A percentile compares a stretch with the other conserved stretches of the same genome.
Evolutionary conservation across 2,329 filamentous ascomycete species (phyloP).

Genomic region (Chrysoporthe puriensis): DNA sequence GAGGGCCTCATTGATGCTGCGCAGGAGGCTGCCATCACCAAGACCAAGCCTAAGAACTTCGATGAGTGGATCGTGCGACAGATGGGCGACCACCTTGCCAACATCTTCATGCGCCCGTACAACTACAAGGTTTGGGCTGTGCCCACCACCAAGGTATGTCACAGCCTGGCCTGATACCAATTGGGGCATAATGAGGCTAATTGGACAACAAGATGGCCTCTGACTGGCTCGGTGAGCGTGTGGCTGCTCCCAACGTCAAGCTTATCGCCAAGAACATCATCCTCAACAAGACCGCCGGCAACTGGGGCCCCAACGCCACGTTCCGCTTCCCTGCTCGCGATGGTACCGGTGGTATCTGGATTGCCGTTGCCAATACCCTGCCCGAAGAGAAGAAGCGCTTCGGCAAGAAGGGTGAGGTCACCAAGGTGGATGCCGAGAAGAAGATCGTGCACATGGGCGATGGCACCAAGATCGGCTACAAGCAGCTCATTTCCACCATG

Average conservation of each 20-base stretch:
- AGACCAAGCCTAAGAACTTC: conserved; percentile 92
- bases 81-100: conserved; percentile 85
- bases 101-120: conserved; percentile 98
- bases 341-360: conserved; percentile 99
- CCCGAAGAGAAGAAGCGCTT: conserved; percentile 91
- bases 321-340: conserved; percentile 97
- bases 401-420: conserved; percentile 81
- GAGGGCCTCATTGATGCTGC: conserved; percentile 96
- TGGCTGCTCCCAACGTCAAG: conserved; percentile 96
- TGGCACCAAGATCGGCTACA: conserved; percentile 86
- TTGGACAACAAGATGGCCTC: conserved; percentile 82
- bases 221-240: conserved; percentile 96
- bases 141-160: conserved; percentile 86
- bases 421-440: conserved; percentile 82
- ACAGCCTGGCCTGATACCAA: background rate
- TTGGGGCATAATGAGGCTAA: conserved; percentile 11
- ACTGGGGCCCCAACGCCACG: conserved; percentile 97
- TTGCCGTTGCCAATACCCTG: conserved; percentile 89
- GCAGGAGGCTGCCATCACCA: conserved; percentile 81
- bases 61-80: conserved; percentile 98
- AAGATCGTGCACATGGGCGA: conserved; percentile 83
- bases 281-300: conserved; percentile 91
- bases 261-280: conserved; percentile 91
- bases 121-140: conserved; percentile 99
- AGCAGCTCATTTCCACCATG: conserved; percentile 96